Conservation (phyloP, 2,329 filamentous ascomycete species). For the Acephala macrosclerotiorum region DNA sequence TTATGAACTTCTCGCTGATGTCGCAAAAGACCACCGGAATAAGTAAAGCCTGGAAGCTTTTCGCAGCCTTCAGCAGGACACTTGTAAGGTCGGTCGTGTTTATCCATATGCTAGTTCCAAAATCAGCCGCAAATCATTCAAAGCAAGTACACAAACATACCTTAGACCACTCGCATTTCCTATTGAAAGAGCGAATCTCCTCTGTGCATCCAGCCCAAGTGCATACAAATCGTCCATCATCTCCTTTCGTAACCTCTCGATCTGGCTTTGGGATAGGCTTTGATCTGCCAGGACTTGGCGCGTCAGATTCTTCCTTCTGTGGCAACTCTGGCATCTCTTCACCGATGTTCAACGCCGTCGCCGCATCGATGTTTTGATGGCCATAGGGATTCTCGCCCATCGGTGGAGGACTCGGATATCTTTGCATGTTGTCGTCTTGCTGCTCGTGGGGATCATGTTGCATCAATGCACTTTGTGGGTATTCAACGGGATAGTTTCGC, state of each 20-base stretch:
- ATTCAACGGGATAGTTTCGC: slow-evolving; percentile 36
- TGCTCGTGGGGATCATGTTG: slow-evolving; percentile 39
- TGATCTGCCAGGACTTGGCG: slow-evolving; percentile 41
- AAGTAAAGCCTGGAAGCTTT: slow-evolving; percentile 93
- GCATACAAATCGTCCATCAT: slow-evolving; percentile 80
- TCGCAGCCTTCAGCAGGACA: slow-evolving; percentile 85
- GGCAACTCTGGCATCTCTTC: slow-evolving; percentile 40
- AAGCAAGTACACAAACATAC: slow-evolving; percentile 60
- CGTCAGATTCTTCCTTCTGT: slow-evolving; percentile 40
- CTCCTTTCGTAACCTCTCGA: slow-evolving; percentile 65
- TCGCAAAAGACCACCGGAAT: slow-evolving; percentile 86
- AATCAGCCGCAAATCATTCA: slow-evolving; percentile 12
- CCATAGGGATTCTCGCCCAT: slow-evolving; percentile 42
- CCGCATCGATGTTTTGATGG: slow-evolving; percentile 32
- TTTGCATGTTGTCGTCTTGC: slow-evolving; percentile 38
- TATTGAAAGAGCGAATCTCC: slow-evolving; percentile 70
- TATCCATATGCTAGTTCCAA: slow-evolving; percentile 84
- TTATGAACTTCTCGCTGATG: slow-evolving; percentile 95
- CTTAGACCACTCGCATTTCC: slow-evolving; percentile 88
- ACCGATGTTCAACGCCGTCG: slow-evolving; percentile 27
- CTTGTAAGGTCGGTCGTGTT: slow-evolving; percentile 92
- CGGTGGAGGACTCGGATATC: slow-evolving; percentile 42
- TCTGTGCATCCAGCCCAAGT: slow-evolving; percentile 73
- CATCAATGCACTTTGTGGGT: slow-evolving; percentile 40
- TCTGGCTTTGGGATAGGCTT: slow-evolving; percentile 67